A percentile compares a stretch with the other conserved stretches of the same genome.
Evolutionary conservation across 2,329 filamentous ascomycete species (phyloP).

Genomic region (Tolypocladium tundrense): DNA sequence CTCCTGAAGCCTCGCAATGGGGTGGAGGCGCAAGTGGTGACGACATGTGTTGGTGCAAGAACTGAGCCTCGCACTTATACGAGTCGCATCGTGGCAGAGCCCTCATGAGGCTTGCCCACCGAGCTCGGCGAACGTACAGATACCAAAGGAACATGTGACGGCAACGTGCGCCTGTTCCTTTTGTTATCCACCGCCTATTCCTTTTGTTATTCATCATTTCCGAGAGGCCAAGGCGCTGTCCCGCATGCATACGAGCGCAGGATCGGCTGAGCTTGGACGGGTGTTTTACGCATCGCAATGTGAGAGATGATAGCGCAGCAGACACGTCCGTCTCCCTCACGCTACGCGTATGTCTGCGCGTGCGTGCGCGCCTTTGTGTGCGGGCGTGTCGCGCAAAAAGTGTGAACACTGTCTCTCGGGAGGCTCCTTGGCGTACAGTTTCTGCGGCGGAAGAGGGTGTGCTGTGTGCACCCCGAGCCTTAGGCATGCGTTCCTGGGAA

Average conservation of each 20-base stretch:
- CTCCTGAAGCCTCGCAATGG: not conserved
- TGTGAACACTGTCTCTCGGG: not conserved
- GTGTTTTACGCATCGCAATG: not conserved
- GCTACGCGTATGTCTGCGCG: not conserved
- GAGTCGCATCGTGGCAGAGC: not conserved
- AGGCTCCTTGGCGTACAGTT: not conserved
- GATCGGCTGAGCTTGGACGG: not conserved
- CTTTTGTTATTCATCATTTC: not conserved
- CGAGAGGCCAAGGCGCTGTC: not conserved
- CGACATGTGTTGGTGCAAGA: not conserved
- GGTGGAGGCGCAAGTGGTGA: not conserved
- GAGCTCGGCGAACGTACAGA: too few species aligned
- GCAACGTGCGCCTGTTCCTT: not conserved
- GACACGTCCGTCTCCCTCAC: not conserved
- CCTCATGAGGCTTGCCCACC: too few species aligned
- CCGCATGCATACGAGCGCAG: not conserved
- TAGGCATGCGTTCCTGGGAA: not conserved
- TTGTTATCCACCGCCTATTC: not conserved
- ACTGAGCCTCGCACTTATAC: not conserved
- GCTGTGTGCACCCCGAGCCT: not conserved
- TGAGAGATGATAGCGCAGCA: not conserved
- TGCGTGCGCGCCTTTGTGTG: not conserved
- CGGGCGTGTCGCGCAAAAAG: not conserved
- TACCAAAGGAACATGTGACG: too few species aligned
- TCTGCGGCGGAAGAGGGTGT: not conserved